Evolutionary conservation across 2,329 filamentous ascomycete genomes (phyloP), one percentile per base, ranked within the genome.

Genomic region (Leptoxyphium fumago): DNA sequence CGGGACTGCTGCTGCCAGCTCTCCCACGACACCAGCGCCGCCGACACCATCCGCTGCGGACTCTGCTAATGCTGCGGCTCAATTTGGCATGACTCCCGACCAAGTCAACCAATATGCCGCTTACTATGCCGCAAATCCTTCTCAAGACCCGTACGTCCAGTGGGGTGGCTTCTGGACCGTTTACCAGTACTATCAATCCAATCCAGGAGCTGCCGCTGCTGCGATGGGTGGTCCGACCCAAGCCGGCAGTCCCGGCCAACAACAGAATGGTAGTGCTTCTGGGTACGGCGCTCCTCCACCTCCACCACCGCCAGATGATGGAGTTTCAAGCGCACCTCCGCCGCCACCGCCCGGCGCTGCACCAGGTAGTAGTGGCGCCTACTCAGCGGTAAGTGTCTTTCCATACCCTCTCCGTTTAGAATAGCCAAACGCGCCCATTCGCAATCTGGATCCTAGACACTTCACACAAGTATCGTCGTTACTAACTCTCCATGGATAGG

Each of bases 41-140:
- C 54, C 58, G 42, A 52, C 60, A 17, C 15, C 32, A 36, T 36
- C 32, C 9, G 36, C 48, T 36, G 57, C 54, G 38, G 63, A 52
- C 40, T 47, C 48, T 28, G 42, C 48, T 18, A 42, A 38, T 30
- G 42, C 29, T 18, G 29, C 45, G n/a, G 40, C 43, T 13, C 38
- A 41, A 26, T 28, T 32, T 17, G 30, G 18, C 3, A 10, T 54
- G 26, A 52, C 48, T 11, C 46, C 52, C 30, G 48, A 48, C 30
- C 51, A 54, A 44, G 50, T 51, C 39, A 50, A 68, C 43, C 83
- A 93, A 55, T 91, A 91, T 61, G 77, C 77, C 43, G 78, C 82
- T 14, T 83, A 89, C 57, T 93, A 93, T 61, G 81, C 84, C 2
- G 82, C 87, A 60, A 91, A 93, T 62, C 89, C 88, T 48, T 73